These are phyloP conservation scores for Trichoderma koningii DNA, from an alignment of 2,329 filamentous ascomycete genomes.

Conservation along the genomic window DNA sequence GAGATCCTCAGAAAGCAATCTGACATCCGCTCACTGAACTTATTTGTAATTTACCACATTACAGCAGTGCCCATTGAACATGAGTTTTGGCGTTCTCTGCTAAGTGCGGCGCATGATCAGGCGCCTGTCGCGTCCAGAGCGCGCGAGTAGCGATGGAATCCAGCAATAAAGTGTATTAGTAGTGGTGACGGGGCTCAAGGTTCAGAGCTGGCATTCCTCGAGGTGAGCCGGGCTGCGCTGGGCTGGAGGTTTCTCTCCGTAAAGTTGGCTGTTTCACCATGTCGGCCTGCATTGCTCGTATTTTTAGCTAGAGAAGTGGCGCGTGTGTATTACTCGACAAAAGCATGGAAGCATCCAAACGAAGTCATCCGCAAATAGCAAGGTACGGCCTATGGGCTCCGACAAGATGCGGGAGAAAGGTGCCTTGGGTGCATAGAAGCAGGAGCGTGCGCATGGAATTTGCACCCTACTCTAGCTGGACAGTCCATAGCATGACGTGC, in stretches of 20 bases:
- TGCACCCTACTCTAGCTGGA: no score
- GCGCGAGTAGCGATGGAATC: slow-evolving; percentile 1
- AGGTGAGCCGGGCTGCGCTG: background rate
- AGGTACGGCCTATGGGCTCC: no score
- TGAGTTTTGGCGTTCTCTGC: background rate
- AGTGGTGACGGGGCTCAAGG: background rate
- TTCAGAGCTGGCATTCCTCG: slow-evolving; percentile 13
- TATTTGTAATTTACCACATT: no score
- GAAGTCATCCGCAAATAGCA: background rate
- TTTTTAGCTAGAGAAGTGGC: background rate
- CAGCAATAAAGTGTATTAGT: background rate
- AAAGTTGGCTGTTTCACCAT: slow-evolving; percentile 24
- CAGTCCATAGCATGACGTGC: no score
- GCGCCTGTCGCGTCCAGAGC: slow-evolving; percentile 13
- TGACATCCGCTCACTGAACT: slow-evolving; percentile 2
- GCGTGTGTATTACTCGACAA: slow-evolving; percentile 17
- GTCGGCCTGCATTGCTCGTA: slow-evolving; percentile 5
- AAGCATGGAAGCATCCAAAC: background rate
- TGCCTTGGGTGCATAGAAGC: no score
- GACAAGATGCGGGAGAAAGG: no score
- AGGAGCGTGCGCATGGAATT: no score
- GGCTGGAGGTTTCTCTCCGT: slow-evolving; percentile 7
- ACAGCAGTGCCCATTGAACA: background rate
- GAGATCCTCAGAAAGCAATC: background rate
- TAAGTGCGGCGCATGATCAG: background rate